Evolutionary conservation across 768 basidiomycete species (phyloP).

Genomic region (Hydnomerulius pinastri): DNA sequence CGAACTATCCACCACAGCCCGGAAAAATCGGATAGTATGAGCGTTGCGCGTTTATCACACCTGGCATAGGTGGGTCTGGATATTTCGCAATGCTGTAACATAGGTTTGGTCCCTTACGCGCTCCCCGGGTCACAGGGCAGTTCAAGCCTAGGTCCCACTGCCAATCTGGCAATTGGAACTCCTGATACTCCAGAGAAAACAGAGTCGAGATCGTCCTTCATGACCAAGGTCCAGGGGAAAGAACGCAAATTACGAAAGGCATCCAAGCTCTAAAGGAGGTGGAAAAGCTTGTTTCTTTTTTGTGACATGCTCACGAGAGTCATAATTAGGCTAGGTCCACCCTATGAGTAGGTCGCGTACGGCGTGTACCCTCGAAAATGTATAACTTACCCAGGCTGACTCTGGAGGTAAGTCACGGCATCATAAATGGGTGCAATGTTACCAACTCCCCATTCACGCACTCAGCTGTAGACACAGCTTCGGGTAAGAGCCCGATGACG

Average conservation of each 20-base stretch:
- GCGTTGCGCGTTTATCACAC: constrained; percentile 54
- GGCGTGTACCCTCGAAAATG: constrained; percentile 54
- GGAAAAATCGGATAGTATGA: constrained; percentile 57
- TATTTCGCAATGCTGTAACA: constrained; percentile 1
- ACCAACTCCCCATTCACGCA: constrained; percentile 6
- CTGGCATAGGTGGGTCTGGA: constrained; percentile 48
- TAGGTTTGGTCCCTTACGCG: neutral
- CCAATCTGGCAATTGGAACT: constrained; percentile 48
- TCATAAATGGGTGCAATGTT: constrained; percentile 14
- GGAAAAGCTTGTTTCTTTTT: constrained; percentile 16
- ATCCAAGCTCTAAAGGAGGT: constrained; percentile 51
- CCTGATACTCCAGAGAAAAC: constrained; percentile 45
- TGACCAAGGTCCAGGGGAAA: constrained; percentile 35
- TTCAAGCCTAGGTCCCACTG: constrained; percentile 42
- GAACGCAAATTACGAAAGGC: constrained; percentile 39
- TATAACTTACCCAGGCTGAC: constrained; percentile 25
- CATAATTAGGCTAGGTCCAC: constrained; percentile 40
- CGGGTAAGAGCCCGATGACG: constrained; percentile 7
- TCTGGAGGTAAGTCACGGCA: constrained; percentile 2
- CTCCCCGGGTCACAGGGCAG: constrained; percentile 38
- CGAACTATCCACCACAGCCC: constrained; percentile 42
- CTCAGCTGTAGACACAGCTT: constrained; percentile 7
- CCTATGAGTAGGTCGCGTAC: constrained; percentile 62
- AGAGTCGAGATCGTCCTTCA: constrained; percentile 54
- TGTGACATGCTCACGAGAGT: neutral